Percentiles rank a stretch among this genome's conserved stretches.
Evolutionary conservation across 305 asterid genomes (phyloP).

Genomic region (Fraxinus sp.): DNA sequence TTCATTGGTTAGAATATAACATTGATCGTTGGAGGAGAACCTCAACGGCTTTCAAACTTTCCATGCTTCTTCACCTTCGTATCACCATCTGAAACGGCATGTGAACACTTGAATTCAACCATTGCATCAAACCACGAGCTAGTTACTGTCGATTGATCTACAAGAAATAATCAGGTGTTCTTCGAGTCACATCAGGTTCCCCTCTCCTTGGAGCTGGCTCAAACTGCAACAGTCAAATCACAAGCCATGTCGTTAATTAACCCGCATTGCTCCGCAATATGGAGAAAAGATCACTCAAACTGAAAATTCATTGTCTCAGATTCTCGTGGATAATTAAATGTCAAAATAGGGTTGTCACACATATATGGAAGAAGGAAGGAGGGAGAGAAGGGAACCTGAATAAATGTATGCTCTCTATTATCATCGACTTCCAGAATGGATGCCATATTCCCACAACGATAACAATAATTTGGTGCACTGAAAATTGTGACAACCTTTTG

Average conservation of each 20-base stretch:
- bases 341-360: not conserved
- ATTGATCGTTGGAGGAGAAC: conserved; percentile 27
- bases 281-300: not conserved
- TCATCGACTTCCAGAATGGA: conserved; percentile 98
- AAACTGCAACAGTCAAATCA: conserved; percentile 45
- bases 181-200: conserved; percentile 84
- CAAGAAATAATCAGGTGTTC: conserved; percentile 90
- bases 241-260: not conserved
- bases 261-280: not conserved
- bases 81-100: conserved; percentile 31
- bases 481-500: conserved; percentile 97
- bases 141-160: conserved; percentile 35
- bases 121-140: conserved; percentile 25
- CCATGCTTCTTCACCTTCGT: conserved; percentile 30
- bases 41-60: conserved; percentile 19
- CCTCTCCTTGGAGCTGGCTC: conserved; percentile 98
- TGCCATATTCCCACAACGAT: conserved; percentile 98
- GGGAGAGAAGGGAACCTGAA: conserved; percentile 58
- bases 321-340: not conserved
- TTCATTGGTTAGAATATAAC: conserved; percentile 38
- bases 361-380: not conserved
- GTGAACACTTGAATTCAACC: conserved; percentile 32
- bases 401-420: conserved; percentile 80
- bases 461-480: conserved; percentile 95
- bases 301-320: not conserved